Evolutionary conservation across 805 yeast genomes (phyloP).

Genomic region (Yarrowia osloensis): DNA sequence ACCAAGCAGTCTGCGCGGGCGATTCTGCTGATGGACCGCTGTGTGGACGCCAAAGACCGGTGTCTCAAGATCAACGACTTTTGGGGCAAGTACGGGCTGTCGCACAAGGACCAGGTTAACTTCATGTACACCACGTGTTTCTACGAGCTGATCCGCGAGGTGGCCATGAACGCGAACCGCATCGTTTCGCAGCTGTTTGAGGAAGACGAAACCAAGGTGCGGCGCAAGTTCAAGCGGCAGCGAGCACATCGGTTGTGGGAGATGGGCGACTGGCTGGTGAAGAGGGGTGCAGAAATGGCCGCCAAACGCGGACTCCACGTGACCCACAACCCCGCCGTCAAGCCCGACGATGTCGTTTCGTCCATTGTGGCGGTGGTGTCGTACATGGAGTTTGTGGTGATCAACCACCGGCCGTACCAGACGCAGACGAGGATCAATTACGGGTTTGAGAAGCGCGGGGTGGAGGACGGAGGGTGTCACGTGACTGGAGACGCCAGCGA

Average conservation of each 20-base stretch:
- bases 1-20: conserved; percentile 23
- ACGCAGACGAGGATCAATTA: conserved; percentile 4
- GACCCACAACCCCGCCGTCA: not conserved
- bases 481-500: not conserved
- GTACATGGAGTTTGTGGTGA: conserved; percentile 21
- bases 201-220: conserved; percentile 5
- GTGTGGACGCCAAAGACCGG: conserved; percentile 17
- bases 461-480: not conserved
- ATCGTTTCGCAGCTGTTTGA: conserved; percentile 2
- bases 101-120: not conserved
- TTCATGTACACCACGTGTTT: conserved; percentile 18
- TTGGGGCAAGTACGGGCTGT: not conserved
- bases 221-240: not conserved
- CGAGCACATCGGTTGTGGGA: conserved; percentile 22
- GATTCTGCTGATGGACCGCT: not conserved
- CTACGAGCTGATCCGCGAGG: conserved; percentile 19
- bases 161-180: conserved; percentile 14
- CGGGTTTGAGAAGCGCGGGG: not conserved
- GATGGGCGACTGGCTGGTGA: conserved; percentile 26
- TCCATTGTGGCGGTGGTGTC: conserved; percentile 7
- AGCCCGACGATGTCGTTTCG: conserved; percentile 7
- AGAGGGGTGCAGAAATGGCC: not conserved
- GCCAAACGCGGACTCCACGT: not conserved
- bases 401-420: conserved; percentile 17
- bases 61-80: conserved; percentile 1